Base-by-base conservation (phyloP, 1,139 yeast species). In the Wickerhamomyces sp. region DNA sequence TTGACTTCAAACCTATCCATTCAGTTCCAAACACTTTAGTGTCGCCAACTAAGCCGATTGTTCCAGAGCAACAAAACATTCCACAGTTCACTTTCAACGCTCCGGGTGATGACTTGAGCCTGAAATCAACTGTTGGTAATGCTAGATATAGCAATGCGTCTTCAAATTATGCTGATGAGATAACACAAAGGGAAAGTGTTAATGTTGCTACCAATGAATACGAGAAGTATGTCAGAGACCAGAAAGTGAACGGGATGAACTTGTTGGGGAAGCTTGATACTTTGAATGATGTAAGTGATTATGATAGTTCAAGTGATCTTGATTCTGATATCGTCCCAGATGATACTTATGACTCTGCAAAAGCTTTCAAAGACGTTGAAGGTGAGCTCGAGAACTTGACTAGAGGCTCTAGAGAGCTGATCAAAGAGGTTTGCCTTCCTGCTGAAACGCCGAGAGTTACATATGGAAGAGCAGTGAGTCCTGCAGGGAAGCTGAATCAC, bases 21-120 rank as follows among this genome's bases (percentile, higher is more conserved):
- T 10, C 7, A 19, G 10, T 19, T 24, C 5, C 8, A 24, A 16
- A 24, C 13, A 10, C 17, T 14, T 23, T 23, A 13, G 13, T 23
- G 13, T 10, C 5, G 12, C 26, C 10, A 15, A 24, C 14, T 14
- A n/a, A n/a, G n/a, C 26, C 3, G 16, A 8, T 12, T 23, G 14
- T 8, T 7, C 24, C 8, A 12, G 27, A 22, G 15, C 22, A 21
- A 7, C 26, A 16, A 12, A 16, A 20, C n/a, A 30, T 39, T 6
- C 49, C 49, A 4, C 28, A 38, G 11, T 38, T 46, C 28, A 30
- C 30, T 7, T 31, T 46, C n/a, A 39, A 36, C 28, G 46, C 38
- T 20, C 41, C 45, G 1, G 38, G 37, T 4, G 31, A 7, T 25
- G 33, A 23, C 4, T 23, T 27, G n/a, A 31, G 33, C 22, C 22